Base-by-base conservation (phyloP, 2,329 filamentous ascomycete species). In the Truncatella angustata region DNA sequence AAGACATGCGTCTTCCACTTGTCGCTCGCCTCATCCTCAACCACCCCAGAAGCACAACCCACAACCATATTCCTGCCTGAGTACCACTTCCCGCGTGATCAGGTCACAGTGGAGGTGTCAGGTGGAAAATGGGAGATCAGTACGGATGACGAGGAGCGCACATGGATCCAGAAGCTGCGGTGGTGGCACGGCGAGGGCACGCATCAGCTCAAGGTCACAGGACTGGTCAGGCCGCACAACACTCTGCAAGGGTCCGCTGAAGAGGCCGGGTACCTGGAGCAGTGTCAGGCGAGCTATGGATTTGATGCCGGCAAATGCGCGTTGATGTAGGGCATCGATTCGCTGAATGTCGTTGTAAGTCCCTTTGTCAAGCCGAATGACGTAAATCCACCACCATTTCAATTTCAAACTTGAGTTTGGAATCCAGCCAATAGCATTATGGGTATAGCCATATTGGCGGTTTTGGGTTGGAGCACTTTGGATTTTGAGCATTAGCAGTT, bases 171-270 rank as follows among this genome's bases (percentile, higher is more conserved):
- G 73, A 81, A 81, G 57, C 72, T 99, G 57, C 84, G 83, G 60
- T 99, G 94, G 94, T 97, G 93, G 92, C 92, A 99, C 71, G 84
- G 83, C 1, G 86, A 87, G 51, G 94, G 93, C 2, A 84, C 91
- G 59, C 93, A 97, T 71, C 85, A 75, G 44, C 77, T 99, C 50
- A 88, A 81, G 56, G 79, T 97, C 7, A 85, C 81, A 18, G 94
- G 94, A 0, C 73, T 90, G 18, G 84, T 88, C 61, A 81, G 87
- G 61, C 86, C 77, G 59, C 78, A 82, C 59, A 85, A 81, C 59
- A 71, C 74, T 49, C 73, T 73, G 3, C 72, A 78, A 39, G 84
- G 80, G 2, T 79, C 79, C 3, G 83, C 84, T 4, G 88, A 91
- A 53, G 89, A 91, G 46, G 82, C 85, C 21, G 87, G 88, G 0